These are phyloP conservation scores for Articulospora tetracladia DNA, from an alignment of 495 filamentous ascomycete genomes.

Conservation along the genomic window DNA sequence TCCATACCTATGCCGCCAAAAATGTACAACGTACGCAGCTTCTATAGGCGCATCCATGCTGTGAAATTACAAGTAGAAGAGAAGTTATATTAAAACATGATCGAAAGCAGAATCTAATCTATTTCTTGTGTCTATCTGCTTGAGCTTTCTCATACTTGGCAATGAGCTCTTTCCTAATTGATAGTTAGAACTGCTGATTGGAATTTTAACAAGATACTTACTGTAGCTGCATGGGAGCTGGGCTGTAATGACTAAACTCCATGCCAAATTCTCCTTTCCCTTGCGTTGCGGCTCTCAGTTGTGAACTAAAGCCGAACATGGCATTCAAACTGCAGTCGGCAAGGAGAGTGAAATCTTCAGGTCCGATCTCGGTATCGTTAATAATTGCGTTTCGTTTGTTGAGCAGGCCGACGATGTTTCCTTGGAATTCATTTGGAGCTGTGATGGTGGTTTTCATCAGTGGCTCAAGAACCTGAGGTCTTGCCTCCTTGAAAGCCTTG, in stretches of 20 bases:
- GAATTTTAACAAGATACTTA: slow-evolving; percentile 32
- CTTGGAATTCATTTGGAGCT: slow-evolving; percentile 96
- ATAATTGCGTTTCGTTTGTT: slow-evolving; percentile 97
- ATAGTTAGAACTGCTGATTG: slow-evolving; percentile 18
- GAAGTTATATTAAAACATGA: slow-evolving; percentile 19
- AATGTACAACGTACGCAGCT: not conserved
- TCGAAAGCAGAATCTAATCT: slow-evolving; percentile 1
- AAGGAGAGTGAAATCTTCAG: slow-evolving; percentile 92
- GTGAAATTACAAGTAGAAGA: slow-evolving; percentile 1
- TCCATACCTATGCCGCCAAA: not conserved
- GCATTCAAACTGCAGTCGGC: slow-evolving; percentile 90
- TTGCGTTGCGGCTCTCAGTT: slow-evolving; percentile 90
- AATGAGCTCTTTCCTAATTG: slow-evolving; percentile 68
- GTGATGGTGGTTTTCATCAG: slow-evolving; percentile 98
- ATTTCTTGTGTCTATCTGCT: slow-evolving; percentile 28
- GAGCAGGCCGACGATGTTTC: slow-evolving; percentile 86
- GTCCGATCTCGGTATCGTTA: slow-evolving; percentile 90
- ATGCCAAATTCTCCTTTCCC: slow-evolving; percentile 99
- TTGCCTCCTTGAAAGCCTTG: slow-evolving; percentile 79
- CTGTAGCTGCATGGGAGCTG: slow-evolving; percentile 87
- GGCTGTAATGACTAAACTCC: slow-evolving; percentile 96
- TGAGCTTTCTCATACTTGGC: slow-evolving; percentile 81
- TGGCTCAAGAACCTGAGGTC: slow-evolving; percentile 84
- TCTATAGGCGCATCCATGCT: not conserved
- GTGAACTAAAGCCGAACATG: slow-evolving; percentile 95